Evolutionary conservation across 441 rosid species (phyloP).

Genomic region (Euphorbia neoarborescens): DNA sequence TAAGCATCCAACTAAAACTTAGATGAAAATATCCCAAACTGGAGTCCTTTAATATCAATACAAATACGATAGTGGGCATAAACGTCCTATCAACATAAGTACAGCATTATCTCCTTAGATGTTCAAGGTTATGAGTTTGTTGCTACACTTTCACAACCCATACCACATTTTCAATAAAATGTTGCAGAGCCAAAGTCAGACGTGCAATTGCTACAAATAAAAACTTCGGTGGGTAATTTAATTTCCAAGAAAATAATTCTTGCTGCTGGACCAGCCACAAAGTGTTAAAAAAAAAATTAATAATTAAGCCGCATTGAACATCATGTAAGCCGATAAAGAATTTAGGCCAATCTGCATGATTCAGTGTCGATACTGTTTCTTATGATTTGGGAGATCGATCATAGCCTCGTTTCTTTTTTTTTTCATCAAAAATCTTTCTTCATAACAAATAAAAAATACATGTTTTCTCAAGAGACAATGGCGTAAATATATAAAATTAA

Average conservation of each 20-base stretch:
- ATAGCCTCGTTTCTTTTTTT: background rate
- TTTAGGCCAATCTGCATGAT: background rate
- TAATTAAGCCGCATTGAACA: background rate
- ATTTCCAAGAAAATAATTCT: background rate
- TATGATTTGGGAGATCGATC: background rate
- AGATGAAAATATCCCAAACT: constrained; percentile 4
- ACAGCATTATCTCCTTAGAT: background rate
- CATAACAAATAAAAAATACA: background rate
- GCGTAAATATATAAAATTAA: background rate
- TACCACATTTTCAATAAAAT: background rate
- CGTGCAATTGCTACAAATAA: background rate
- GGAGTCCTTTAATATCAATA: background rate
- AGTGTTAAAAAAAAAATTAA: background rate
- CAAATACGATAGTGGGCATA: background rate
- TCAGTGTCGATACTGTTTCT: background rate
- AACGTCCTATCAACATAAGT: background rate
- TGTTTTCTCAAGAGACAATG: background rate
- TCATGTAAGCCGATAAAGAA: background rate
- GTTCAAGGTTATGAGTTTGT: no score
- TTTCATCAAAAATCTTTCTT: background rate
- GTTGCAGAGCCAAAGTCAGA: constrained; percentile 5
- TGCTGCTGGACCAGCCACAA: background rate
- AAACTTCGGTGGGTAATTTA: background rate
- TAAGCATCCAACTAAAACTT: constrained; percentile 15
- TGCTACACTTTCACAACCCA: background rate